Base-by-base conservation (phyloP, 306 rosid species). In the Geum urbanum region DNA sequence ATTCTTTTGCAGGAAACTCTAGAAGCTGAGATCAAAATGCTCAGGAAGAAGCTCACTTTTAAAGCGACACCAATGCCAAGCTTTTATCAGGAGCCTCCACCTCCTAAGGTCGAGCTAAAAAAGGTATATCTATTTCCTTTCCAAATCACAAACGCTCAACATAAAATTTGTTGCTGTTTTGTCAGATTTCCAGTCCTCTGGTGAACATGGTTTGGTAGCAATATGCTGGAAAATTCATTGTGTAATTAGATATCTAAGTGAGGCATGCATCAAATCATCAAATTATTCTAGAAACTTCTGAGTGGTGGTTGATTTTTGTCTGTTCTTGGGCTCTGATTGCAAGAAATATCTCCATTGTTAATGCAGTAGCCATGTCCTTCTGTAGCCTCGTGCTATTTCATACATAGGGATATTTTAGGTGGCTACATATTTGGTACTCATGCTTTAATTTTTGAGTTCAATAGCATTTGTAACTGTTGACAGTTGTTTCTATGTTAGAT, bases 1-100 rank as follows among this genome's bases (percentile, higher is more conserved):
- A 53, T 62, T 73, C 32, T 70, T 66, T 76, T 79, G 60, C 80
- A 95, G 99, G 99, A 95, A 90, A 83, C 84, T 51, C 99, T 63
- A 20, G 83, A 79, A 70, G 83, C 79, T 64, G 83, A 79, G 71
- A 65, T 79, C 19, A 79, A 71, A 70, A 55, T 70, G 66, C 79
- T 79, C 39, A 64, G 83, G 76, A 79, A 79, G 73, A 79, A 74
- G 44, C 76, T 79, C 43, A 67, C 60, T 60, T 79, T 79, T 20
- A 79, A 74, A 70, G 83, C 83, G 43, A 79, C 83, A 66, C 83
- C 83, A 50, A 79, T 79, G 83, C 83, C 83, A 70, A 79, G 65
- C 76, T 79, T 79, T 63, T 79, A 79, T 53, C 83, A 75, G 76
- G 83, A 79, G 70, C 83, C 83, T 50, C 70, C 79, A 51, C 83